Evolutionary conservation across 768 basidiomycete species (phyloP).

Genomic region (Chlorophyllum brunneum): DNA sequence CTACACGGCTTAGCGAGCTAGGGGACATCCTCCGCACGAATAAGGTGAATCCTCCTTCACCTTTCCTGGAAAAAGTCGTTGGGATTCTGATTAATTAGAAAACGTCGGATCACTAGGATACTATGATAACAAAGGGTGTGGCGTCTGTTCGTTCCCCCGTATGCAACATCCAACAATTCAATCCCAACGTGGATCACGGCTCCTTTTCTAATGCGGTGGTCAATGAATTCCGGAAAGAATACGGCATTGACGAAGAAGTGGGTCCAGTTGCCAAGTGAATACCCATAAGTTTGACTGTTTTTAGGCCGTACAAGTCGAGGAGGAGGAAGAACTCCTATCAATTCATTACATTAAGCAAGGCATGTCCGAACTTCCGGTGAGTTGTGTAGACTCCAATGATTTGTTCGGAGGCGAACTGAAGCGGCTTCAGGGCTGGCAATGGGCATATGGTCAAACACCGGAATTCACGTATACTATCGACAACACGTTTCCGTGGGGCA

Average conservation of each 20-base stretch:
- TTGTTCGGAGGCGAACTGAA: not conserved
- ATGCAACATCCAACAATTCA: constrained; percentile 67
- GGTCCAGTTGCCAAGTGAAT: constrained; percentile 4
- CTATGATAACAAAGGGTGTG: constrained; percentile 82
- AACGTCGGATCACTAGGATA: constrained; percentile 41
- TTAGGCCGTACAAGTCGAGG: constrained; percentile 40
- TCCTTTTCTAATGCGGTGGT: constrained; percentile 68
- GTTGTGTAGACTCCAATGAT: constrained; percentile 17
- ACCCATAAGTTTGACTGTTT: not conserved
- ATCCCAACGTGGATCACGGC: constrained; percentile 54
- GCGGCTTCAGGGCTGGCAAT: constrained; percentile 75
- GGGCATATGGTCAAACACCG: constrained; percentile 91
- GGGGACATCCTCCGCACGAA: constrained; percentile 65
- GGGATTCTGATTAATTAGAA: not conserved
- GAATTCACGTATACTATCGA: constrained; percentile 72
- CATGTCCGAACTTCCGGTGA: constrained; percentile 69
- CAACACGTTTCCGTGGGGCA: constrained; percentile 48
- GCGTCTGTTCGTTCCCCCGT: constrained; percentile 92
- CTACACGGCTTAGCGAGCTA: constrained; percentile 67
- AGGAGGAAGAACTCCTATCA: constrained; percentile 37
- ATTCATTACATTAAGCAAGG: constrained; percentile 64
- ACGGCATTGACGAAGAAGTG: constrained; percentile 34
- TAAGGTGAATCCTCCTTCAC: constrained; percentile 43
- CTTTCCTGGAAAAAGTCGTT: not conserved
- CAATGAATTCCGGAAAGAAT: constrained; percentile 61